A percentile compares a stretch with the other conserved stretches of the same genome.
Evolutionary conservation across 306 rosid genomes (phyloP).

Genomic region (Prinsepia uniflora): DNA sequence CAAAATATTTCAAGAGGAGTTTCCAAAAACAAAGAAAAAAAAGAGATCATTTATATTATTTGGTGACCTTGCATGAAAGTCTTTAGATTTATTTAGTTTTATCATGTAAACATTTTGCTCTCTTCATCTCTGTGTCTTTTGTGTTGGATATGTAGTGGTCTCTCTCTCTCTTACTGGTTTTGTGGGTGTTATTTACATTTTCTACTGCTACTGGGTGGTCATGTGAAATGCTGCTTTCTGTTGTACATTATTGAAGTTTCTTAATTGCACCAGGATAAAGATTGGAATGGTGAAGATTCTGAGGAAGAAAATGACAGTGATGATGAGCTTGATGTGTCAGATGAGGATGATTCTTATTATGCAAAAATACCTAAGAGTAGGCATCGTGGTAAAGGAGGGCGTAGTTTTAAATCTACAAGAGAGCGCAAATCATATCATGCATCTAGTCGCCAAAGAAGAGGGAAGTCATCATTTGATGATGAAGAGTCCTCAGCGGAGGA

Average conservation of each 20-base stretch:
- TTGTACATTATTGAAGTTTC: slow-evolving; percentile 28
- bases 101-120: background rate
- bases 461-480: slow-evolving; percentile 70
- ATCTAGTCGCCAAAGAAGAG: slow-evolving; percentile 62
- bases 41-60: background rate
- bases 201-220: slow-evolving; percentile 17
- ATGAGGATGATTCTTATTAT: slow-evolving; percentile 72
- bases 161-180: background rate
- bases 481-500: slow-evolving; percentile 75
- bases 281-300: slow-evolving; percentile 82
- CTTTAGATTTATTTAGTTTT: background rate
- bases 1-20: background rate
- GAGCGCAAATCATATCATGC: slow-evolving; percentile 55
- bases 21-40: background rate
- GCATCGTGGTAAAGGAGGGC: slow-evolving; percentile 54
- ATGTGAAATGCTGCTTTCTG: slow-evolving; percentile 17
- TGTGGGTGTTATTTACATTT: slow-evolving; percentile 1
- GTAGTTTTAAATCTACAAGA: slow-evolving; percentile 44
- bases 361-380: slow-evolving; percentile 59
- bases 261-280: slow-evolving; percentile 60
- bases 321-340: slow-evolving; percentile 62
- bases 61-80: background rate
- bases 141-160: background rate
- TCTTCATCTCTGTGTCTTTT: background rate
- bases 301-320: slow-evolving; percentile 70